Evolutionary conservation across 345 rosid species (phyloP).

Genomic region (Litchi chinensis): DNA sequence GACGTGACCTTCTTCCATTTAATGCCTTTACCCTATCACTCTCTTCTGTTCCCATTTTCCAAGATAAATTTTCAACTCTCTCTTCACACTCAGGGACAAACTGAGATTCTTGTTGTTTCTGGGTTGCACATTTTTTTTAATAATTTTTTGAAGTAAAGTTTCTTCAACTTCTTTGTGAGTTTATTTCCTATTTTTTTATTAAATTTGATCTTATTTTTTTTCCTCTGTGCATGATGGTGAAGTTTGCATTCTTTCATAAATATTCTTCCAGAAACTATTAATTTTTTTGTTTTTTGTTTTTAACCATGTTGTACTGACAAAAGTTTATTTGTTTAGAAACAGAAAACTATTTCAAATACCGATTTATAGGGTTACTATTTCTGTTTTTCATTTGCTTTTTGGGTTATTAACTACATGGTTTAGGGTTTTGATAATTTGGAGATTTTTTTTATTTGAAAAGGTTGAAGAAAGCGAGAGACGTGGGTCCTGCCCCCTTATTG

Average conservation of each 20-base stretch:
- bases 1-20: conserved; percentile 35
- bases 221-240: too few relatives aligned
- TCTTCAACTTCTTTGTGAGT: neutral
- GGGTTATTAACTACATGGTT: neutral
- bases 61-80: neutral
- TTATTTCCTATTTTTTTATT: too few relatives aligned
- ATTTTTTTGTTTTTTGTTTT: neutral
- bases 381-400: too few relatives aligned
- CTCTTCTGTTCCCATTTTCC: conserved; percentile 21
- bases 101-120: conserved; percentile 9
- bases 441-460: conserved; percentile 11
- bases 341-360: too few relatives aligned
- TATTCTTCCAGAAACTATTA: too few relatives aligned
- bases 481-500: conserved; percentile 57
- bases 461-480: conserved; percentile 50
- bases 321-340: too few relatives aligned
- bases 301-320: neutral
- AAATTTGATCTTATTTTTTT: too few relatives aligned
- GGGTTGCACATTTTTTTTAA: neutral
- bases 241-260: too few relatives aligned
- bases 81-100: neutral
- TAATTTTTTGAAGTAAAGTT: neutral
- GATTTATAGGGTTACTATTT: too few relatives aligned
- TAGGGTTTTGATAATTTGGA: conserved; percentile 23
- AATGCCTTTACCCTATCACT: conserved; percentile 6